Evolutionary conservation across 2,329 filamentous ascomycete genomes (phyloP).

Genomic region (Microdochium bolleyi): DNA sequence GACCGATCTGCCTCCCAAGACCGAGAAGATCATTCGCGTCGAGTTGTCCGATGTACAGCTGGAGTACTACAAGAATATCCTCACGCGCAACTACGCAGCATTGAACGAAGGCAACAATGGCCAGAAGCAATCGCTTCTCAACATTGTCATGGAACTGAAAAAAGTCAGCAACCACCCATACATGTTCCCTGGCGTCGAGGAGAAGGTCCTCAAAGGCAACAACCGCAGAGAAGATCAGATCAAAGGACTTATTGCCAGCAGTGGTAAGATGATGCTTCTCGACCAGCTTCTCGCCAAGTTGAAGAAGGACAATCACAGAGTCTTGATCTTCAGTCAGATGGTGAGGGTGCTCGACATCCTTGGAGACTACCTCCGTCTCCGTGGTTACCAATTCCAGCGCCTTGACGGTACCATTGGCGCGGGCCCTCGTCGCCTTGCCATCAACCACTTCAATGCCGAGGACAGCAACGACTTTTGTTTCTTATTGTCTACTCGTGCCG

Average conservation of each 20-base stretch:
- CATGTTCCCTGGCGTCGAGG: slow-evolving; percentile 92
- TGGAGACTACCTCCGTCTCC: slow-evolving; percentile 84
- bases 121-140: slow-evolving; percentile 89
- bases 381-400: slow-evolving; percentile 92
- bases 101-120: slow-evolving; percentile 84
- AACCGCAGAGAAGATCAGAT: slow-evolving; percentile 81
- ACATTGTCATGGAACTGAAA: slow-evolving; percentile 99
- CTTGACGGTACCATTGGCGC: slow-evolving; percentile 93
- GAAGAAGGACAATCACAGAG: slow-evolving; percentile 87
- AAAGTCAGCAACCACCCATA: slow-evolving; percentile 98
- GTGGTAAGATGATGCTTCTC: slow-evolving; percentile 98
- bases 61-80: slow-evolving; percentile 98
- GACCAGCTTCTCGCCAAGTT: slow-evolving; percentile 92
- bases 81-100: slow-evolving; percentile 92
- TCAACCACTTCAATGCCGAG: slow-evolving; percentile 97
- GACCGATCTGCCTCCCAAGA: slow-evolving; percentile 92
- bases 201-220: slow-evolving; percentile 75
- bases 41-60: slow-evolving; percentile 93
- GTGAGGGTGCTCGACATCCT: slow-evolving; percentile 97
- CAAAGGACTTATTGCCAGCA: slow-evolving; percentile 89
- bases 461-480: slow-evolving; percentile 96
- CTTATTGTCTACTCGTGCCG: slow-evolving; percentile 86
- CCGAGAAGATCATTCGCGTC: slow-evolving; percentile 97
- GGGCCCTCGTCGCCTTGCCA: slow-evolving; percentile 80
- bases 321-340: slow-evolving; percentile 99